Conservation (phyloP, 2,329 filamentous ascomycete species). For the Mycogone perniciosa region DNA sequence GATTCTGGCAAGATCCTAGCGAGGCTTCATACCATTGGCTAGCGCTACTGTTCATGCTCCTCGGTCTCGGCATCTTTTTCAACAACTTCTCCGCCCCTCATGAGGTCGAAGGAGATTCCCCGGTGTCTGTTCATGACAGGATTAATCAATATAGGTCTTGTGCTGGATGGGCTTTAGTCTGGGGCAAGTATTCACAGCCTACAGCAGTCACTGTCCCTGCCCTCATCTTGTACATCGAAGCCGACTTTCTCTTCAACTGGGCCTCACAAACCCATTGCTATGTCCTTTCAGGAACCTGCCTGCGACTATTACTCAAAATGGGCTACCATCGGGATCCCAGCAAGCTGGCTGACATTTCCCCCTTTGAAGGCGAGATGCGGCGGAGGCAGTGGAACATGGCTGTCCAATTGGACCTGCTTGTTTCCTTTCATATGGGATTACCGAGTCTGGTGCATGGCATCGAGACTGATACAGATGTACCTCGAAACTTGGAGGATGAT, state of each 20-base stretch:
- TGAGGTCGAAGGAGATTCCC: conserved; percentile 37
- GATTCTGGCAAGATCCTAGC: conserved; percentile 42
- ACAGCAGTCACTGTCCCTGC: conserved; percentile 43
- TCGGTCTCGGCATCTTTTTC: conserved; percentile 38
- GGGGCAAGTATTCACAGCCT: conserved; percentile 45
- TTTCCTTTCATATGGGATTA: conserved; percentile 61
- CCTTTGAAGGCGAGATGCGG: conserved; percentile 50
- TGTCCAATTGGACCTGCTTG: conserved; percentile 55
- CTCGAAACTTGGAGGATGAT: conserved; percentile 57
- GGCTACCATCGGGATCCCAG: conserved; percentile 51
- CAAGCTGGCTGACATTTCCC: conserved; percentile 42
- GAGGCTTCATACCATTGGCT: conserved; percentile 40
- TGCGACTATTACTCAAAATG: conserved; percentile 53
- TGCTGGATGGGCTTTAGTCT: conserved; percentile 45
- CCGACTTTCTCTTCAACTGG: conserved; percentile 46
- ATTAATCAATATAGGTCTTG: conserved; percentile 43
- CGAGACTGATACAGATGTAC: conserved; percentile 56
- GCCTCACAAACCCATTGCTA: conserved; percentile 49
- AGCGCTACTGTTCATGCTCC: conserved; percentile 44
- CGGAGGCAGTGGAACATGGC: conserved; percentile 48
- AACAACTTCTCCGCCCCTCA: conserved; percentile 38
- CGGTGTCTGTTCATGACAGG: conserved; percentile 35
- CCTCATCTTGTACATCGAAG: conserved; percentile 47
- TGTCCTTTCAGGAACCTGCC: conserved; percentile 41
- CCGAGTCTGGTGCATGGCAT: conserved; percentile 59